These are phyloP conservation scores for Stramenopiles sp. DNA, from an alignment of 352 stramenopile genomes.

Conservation along the genomic window DNA sequence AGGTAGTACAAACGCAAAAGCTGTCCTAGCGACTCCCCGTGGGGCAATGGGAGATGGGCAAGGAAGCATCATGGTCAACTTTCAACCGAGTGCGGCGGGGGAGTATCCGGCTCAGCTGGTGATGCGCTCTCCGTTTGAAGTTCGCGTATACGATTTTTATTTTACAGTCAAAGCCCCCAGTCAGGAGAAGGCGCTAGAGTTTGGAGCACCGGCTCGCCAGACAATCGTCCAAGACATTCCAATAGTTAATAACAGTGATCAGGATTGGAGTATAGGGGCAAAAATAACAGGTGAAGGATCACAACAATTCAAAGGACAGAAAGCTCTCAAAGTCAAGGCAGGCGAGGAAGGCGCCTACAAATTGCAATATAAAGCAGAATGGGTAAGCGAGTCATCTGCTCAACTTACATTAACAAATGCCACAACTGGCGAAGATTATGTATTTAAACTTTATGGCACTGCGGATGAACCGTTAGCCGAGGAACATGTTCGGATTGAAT, in stretches of 20 bases:
- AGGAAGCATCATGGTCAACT: background rate
- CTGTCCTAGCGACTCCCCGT: background rate
- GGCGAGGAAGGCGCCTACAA: background rate
- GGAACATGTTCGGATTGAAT: slow-evolving; percentile 54
- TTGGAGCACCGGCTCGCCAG: slow-evolving; percentile 54
- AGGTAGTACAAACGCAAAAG: background rate
- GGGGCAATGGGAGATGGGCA: background rate
- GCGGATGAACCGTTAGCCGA: slow-evolving; percentile 67
- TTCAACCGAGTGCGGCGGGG: background rate
- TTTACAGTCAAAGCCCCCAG: slow-evolving; percentile 55
- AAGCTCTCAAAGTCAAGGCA: background rate
- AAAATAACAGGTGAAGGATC: slow-evolving; percentile 28
- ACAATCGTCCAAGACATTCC: slow-evolving; percentile 64
- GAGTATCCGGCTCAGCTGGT: background rate
- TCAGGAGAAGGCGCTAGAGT: slow-evolving; percentile 58
- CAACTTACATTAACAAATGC: slow-evolving; percentile 48
- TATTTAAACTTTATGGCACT: slow-evolving; percentile 57
- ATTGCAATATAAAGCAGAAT: background rate
- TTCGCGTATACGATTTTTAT: slow-evolving; percentile 54
- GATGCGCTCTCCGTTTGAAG: slow-evolving; percentile 26
- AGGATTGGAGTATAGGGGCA: slow-evolving; percentile 51
- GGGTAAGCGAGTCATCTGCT: background rate
- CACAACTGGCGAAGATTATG: slow-evolving; percentile 52
- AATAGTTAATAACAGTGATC: slow-evolving; percentile 55
- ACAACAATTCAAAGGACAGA: slow-evolving; percentile 8